Base-by-base conservation (phyloP, 2,329 filamentous ascomycete species). In the Decorospora gaudefroyi region DNA sequence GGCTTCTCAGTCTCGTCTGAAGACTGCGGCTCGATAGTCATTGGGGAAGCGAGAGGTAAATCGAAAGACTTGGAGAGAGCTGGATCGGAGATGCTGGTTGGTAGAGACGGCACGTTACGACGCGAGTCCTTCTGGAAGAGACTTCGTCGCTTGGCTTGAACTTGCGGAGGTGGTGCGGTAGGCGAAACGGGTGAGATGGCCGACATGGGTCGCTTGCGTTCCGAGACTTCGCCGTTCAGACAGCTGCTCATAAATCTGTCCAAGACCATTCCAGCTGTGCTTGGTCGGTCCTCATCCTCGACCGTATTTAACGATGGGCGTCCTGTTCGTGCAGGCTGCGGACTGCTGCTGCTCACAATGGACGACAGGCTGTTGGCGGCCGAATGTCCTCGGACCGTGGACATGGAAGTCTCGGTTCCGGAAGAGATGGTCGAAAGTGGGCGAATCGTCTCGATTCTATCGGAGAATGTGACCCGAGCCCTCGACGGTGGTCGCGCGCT, bases 401-500 rank as follows among this genome's bases (percentile, higher is more conserved):
- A 78, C 40, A 83, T 74, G 2, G 87, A 93, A 63, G 85, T 90
- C 31, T 89, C 86, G 0, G 88, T 90, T 65, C 93, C 90, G 13
- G 85, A 91, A 1, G 90, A 95, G 10, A 95, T 84, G 13, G 91
- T 76, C 2, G 91, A 96, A 12, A 95, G 72, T 0, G 91, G 90
- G 8, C 89, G 82, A 57, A 91, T 91, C 51, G 87, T 90, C 67
- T 95, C 88, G 18, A 95, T 77, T 8, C 83, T 87, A 52, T 95
- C 90, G 1, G 88, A 90, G 63, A 95, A 95, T 1, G 87, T 88
- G 31, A 95, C 90, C 9, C 87, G 78, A 28, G 84, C 80, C 47
- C 84, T 80, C 3, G 78, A 77, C 69, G 63, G 66, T 31, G 69
- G 60, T 62, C 52, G 62, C 63, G 41, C 63, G 58, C 50, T 67